These are phyloP conservation scores for Aspergillus proliferans DNA, from an alignment of 2,329 filamentous ascomycete species.

Conservation along the genomic window DNA sequence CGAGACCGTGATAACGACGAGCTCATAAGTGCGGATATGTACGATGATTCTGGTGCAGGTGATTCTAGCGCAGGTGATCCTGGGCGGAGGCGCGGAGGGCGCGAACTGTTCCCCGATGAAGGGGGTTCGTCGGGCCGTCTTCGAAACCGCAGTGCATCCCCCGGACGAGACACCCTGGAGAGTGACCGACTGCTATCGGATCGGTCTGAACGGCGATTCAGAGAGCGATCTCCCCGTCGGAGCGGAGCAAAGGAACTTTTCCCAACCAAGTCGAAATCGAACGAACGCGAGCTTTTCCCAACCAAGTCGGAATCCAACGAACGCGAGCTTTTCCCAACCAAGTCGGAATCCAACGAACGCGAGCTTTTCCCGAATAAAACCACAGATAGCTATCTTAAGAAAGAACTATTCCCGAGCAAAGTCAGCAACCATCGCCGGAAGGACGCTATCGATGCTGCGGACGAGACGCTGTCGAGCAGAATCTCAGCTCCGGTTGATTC, in stretches of 20 bases:
- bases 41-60: slow-evolving; percentile 58
- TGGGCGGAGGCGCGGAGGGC: slow-evolving; percentile 23
- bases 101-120: slow-evolving; percentile 36
- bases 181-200: slow-evolving; percentile 27
- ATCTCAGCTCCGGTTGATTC: slow-evolving; percentile 42
- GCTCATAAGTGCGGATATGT: slow-evolving; percentile 70
- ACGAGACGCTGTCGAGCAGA: slow-evolving; percentile 47
- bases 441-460: slow-evolving; percentile 49
- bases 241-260: slow-evolving; percentile 56
- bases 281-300: slow-evolving; percentile 10
- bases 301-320: slow-evolving; percentile 28
- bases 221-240: slow-evolving; percentile 37
- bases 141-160: slow-evolving; percentile 56
- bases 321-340: slow-evolving; percentile 30
- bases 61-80: slow-evolving; percentile 15
- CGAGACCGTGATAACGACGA: slow-evolving; percentile 46
- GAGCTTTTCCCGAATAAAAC: slow-evolving; percentile 44
- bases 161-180: slow-evolving; percentile 47
- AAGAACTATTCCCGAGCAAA: slow-evolving; percentile 55
- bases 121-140: slow-evolving; percentile 40
- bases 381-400: slow-evolving; percentile 40
- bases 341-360: slow-evolving; percentile 33
- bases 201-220: slow-evolving; percentile 35
- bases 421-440: slow-evolving; percentile 43
- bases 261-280: slow-evolving; percentile 25